A percentile compares a stretch with the other conserved stretches of the same genome.
Conservation (phyloP, 2,329 filamentous ascomycete genomes). For the Exophiala bonariae region DNA sequence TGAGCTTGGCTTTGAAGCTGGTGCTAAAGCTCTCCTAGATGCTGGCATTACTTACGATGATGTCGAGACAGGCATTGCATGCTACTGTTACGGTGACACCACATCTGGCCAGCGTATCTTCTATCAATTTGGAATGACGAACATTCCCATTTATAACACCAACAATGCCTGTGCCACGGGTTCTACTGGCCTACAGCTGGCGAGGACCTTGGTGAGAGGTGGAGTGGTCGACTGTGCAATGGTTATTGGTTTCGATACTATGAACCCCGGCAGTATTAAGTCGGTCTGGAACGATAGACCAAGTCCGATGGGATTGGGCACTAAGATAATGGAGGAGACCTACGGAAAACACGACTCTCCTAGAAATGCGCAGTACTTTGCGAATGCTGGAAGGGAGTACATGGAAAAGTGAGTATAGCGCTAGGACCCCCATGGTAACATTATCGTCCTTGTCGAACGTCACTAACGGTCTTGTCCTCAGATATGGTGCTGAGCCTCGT, state of each 20-base stretch:
- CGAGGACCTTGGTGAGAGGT: conserved; percentile 71
- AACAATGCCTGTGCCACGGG: conserved; percentile 99
- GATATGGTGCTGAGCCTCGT: conserved; percentile 75
- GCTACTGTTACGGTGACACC: conserved; percentile 96
- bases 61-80: conserved; percentile 88
- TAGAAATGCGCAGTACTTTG: conserved; percentile 88
- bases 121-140: conserved; percentile 97
- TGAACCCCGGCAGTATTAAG: conserved; percentile 85
- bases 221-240: conserved; percentile 85
- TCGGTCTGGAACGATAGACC: conserved; percentile 80
- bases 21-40: conserved; percentile 51
- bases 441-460: conserved; percentile 1
- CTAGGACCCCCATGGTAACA: not conserved
- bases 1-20: conserved; percentile 34
- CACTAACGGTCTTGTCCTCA: conserved; percentile 33
- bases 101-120: conserved; percentile 95
- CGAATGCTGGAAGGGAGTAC: conserved; percentile 89
- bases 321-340: conserved; percentile 78
- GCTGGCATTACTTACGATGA: conserved; percentile 96
- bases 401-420: conserved; percentile 72
- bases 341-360: conserved; percentile 78
- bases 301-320: conserved; percentile 72
- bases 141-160: conserved; percentile 87
- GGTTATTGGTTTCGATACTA: conserved; percentile 97
- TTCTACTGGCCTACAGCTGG: conserved; percentile 83